Evolutionary conservation across 75 land plant genomes (phyloP), one percentile per base, ranked within the genome.

Genomic region (Azolla pinnata): DNA sequence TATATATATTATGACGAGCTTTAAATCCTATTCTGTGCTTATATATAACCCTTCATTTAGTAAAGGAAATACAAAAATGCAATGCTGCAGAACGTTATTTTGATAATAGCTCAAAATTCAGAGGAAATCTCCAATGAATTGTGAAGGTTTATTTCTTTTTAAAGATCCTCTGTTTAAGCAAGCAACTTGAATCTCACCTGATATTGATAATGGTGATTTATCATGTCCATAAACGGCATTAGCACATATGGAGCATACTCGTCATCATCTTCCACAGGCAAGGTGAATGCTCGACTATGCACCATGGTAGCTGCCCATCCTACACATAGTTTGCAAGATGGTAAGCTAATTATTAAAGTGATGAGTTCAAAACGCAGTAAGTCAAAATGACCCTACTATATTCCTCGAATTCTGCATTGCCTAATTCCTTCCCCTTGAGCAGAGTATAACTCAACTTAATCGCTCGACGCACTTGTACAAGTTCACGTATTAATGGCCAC

Each of bases 151-250:
- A 38, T 8, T 38, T 38, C 42, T 8, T 14, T 38, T 38, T 38
- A 38, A 38, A 38, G 42, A 38, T 38, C 42, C 14, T 38, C 7
- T 38, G 7, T 7, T 8, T 38, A 38, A 7, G 14, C 14, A 14
- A 38, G 14, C 7, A 4, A 2, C 27, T 52, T 52, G 46, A 29
- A 30, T 33, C 42, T 33, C 16, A 67, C 75, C 75, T 73, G 69
- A 57, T 73, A 73, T 28, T 49, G 59, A 40, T 60, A 73, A 54
- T 73, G 75, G 46, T 73, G 75, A 33, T 73, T 73, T 31, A 73
- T 73, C 64, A 73, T 73, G 32, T 73, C 75, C 75, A 73, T 73
- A 51, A 59, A 73, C 17, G 75, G 75, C 75, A 73, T 73, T 44
- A 73, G 71, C 48, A 73, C 75, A 55, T 73, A 73, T 19, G 60